Conservation (phyloP, 202 grass and related monocot species). For the Carex sylvatica region DNA sequence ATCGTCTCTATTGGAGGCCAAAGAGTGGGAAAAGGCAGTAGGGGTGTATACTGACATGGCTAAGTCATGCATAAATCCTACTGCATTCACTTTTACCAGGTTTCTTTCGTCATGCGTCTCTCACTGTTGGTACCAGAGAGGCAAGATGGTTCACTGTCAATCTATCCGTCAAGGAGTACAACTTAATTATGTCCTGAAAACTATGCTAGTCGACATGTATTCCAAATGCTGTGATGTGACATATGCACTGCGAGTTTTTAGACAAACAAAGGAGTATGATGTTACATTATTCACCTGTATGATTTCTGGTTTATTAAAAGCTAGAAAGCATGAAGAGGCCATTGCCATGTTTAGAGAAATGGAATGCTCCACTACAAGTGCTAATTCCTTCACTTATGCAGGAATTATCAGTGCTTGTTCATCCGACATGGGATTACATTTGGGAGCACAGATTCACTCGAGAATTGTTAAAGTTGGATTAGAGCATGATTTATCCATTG, state of each 20-base stretch:
- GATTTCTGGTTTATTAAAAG: constrained; percentile 44
- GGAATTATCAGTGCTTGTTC: constrained; percentile 55
- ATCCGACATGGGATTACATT: constrained; percentile 24
- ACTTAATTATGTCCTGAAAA: constrained; percentile 69
- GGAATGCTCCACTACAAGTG: constrained; percentile 29
- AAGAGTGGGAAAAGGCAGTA: constrained; percentile 36
- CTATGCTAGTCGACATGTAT: constrained; percentile 67
- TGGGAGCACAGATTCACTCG: constrained; percentile 54
- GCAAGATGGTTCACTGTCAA: constrained; percentile 61
- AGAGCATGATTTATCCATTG: constrained; percentile 48
- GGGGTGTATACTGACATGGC: constrained; percentile 58
- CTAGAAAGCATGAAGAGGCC: constrained; percentile 31
- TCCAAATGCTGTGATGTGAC: constrained; percentile 45
- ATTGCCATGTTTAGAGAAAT: constrained; percentile 50
- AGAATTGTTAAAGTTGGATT: constrained; percentile 50
- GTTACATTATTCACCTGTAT: constrained; percentile 73
- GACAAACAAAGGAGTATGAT: constrained; percentile 44
- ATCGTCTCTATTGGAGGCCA: constrained; percentile 43
- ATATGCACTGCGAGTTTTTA: constrained; percentile 39
- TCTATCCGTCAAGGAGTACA: constrained; percentile 46
- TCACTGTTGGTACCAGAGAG: constrained; percentile 23
- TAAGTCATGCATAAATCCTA: constrained; percentile 31
- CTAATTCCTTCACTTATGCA: constrained; percentile 63
- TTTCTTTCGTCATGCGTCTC: constrained; percentile 45
- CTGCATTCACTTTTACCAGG: constrained; percentile 46